Evolutionary conservation across 2,329 filamentous ascomycete genomes (phyloP).

Genomic region (Beauveria medogensis): DNA sequence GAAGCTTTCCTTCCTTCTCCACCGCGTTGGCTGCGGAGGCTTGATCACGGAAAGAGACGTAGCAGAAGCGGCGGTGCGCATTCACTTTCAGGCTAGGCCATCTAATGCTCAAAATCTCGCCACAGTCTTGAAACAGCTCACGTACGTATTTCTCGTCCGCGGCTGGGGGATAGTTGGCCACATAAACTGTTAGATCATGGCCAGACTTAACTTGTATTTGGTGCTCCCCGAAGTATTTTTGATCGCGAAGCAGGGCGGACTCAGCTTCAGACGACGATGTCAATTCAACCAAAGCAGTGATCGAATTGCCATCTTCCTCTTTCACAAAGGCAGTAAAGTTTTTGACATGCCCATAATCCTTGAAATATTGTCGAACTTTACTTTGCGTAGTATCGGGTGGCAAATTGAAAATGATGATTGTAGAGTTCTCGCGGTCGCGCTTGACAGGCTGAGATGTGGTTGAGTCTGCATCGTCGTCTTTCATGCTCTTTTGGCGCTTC

Average conservation of each 20-base stretch:
- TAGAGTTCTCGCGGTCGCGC: conserved; percentile 85
- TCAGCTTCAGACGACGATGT: conserved; percentile 70
- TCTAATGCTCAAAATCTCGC: conserved; percentile 75
- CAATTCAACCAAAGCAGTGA: conserved; percentile 79
- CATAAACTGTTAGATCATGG: conserved; percentile 72
- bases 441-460: conserved; percentile 38
- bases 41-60: conserved; percentile 73
- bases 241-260: conserved; percentile 72
- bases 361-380: conserved; percentile 81
- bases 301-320: conserved; percentile 54
- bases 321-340: conserved; percentile 58
- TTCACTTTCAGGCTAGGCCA: conserved; percentile 90
- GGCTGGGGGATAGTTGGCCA: conserved; percentile 79
- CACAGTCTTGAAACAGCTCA: conserved; percentile 63
- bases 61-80: conserved; percentile 85
- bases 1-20: conserved; percentile 59
- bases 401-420: conserved; percentile 71
- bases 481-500: conserved; percentile 59
- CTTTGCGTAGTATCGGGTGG: conserved; percentile 61
- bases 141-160: conserved; percentile 65
- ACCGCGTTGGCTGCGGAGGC: conserved; percentile 64
- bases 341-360: conserved; percentile 79
- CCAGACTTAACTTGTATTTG: conserved; percentile 69
- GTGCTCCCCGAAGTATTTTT: conserved; percentile 67
- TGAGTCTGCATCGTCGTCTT: conserved; percentile 20